Conservation (phyloP, 805 yeast genomes). For the Scheffersomyces ergatensis region DNA sequence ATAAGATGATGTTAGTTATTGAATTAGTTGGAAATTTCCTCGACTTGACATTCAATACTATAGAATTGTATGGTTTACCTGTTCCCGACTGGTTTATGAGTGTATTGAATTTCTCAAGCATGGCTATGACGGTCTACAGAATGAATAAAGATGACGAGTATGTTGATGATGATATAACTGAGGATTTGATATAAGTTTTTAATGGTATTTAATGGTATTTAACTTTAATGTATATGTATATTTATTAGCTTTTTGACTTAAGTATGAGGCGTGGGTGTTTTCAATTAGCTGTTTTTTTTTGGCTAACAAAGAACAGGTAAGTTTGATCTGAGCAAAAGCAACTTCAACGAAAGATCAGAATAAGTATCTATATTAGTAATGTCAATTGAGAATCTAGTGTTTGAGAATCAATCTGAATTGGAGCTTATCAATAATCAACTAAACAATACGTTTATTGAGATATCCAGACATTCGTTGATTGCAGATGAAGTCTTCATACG, state of each 20-base stretch:
- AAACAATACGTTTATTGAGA: neutral
- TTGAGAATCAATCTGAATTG: neutral
- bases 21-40: slow-evolving; percentile 42
- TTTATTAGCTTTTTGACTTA: no score
- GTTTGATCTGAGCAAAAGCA: no score
- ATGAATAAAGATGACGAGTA: slow-evolving; percentile 49
- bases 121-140: slow-evolving; percentile 47
- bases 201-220: no score
- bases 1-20: slow-evolving; percentile 37
- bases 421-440: neutral
- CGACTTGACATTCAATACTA: slow-evolving; percentile 38
- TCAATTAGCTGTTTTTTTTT: neutral
- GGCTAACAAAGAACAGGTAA: no score
- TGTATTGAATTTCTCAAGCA: slow-evolving; percentile 37
- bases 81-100: slow-evolving; percentile 44
- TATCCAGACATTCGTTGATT: neutral
- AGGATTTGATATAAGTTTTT: slow-evolving; percentile 34
- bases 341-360: no score
- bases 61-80: slow-evolving; percentile 32
- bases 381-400: neutral
- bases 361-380: no score
- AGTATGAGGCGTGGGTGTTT: no score
- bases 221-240: no score
- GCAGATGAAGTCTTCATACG: slow-evolving; percentile 1
- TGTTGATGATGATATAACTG: slow-evolving; percentile 40